A percentile compares a stretch with the other conserved stretches of the same genome.
Evolutionary conservation across 768 basidiomycete species (phyloP).

Genomic region (Tephrocybe sp.): DNA sequence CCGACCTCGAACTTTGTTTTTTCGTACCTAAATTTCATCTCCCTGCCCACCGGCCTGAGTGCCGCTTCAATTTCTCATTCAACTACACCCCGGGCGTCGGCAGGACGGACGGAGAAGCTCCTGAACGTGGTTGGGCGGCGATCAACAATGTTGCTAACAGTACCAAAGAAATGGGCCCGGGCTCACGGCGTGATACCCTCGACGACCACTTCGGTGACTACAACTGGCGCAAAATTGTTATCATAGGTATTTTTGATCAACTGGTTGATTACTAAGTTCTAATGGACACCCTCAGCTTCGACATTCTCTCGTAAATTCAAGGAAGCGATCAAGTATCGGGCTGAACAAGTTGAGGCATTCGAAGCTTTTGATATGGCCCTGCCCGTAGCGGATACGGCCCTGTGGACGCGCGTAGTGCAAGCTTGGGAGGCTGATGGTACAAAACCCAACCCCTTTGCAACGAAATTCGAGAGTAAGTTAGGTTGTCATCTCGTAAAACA

Average conservation of each 20-base stretch:
- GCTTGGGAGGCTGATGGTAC: conserved; percentile 5
- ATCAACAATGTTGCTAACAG: no score
- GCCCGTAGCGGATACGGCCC: background rate
- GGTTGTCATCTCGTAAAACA: background rate
- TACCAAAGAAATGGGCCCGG: no score
- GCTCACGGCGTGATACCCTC: no score
- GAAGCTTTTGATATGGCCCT: no score
- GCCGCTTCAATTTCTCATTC: no score
- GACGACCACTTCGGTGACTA: no score
- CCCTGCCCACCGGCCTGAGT: no score
- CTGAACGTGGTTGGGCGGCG: no score
- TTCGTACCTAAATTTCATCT: conserved; percentile 32
- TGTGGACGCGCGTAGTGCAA: conserved; percentile 6
- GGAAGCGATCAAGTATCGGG: conserved; percentile 5
- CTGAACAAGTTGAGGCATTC: conserved; percentile 12
- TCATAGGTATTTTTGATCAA: conserved; percentile 17
- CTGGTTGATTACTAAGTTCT: background rate
- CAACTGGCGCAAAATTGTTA: conserved; percentile 25
- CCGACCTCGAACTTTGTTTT: conserved; percentile 1
- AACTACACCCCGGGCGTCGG: no score
- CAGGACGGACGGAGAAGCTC: no score
- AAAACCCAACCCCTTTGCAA: conserved; percentile 8
- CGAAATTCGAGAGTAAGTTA: background rate
- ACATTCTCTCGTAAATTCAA: conserved; percentile 12
- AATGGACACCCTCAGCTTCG: background rate